Percentiles rank a stretch among this genome's conserved stretches.
These are phyloP conservation scores for Berkeleyomyces rouxiae DNA, from an alignment of 2,329 filamentous ascomycete species.

Conservation along the genomic window DNA sequence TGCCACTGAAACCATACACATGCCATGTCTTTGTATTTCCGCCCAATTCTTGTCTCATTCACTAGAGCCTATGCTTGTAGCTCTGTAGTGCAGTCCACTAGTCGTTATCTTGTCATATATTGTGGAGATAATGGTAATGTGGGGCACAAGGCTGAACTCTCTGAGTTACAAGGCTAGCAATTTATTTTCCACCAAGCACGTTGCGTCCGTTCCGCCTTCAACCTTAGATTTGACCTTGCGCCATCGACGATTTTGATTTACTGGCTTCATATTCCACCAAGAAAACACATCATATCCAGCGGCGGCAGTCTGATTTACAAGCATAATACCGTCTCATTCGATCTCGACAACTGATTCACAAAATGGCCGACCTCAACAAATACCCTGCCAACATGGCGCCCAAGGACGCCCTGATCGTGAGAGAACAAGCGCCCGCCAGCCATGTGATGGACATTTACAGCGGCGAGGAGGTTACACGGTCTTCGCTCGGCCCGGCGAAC, in stretches of 20 bases:
- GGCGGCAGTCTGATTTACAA: too few species aligned
- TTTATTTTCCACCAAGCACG: background rate
- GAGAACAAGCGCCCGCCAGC: conserved; percentile 34
- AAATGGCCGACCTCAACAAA: conserved; percentile 44
- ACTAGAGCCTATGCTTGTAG: background rate
- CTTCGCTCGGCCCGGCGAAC: conserved; percentile 52
- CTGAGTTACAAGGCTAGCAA: background rate
- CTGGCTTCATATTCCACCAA: background rate
- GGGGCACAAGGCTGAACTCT: background rate
- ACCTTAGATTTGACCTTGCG: background rate
- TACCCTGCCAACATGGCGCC: conserved; percentile 52
- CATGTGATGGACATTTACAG: conserved; percentile 49
- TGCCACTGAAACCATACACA: too few species aligned
- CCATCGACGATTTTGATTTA: background rate
- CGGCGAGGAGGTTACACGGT: conserved; percentile 54
- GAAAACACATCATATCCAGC: too few species aligned
- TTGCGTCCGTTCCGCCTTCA: background rate
- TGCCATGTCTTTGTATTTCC: too few species aligned
- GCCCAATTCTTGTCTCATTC: too few species aligned
- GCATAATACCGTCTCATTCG: too few species aligned
- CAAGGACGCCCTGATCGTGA: conserved; percentile 43
- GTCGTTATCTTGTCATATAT: background rate
- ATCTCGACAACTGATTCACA: too few species aligned
- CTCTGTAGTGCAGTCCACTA: background rate
- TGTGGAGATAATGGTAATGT: background rate